Evolutionary conservation across 208 protist species (phyloP), one percentile per base, ranked within the genome.

Genomic region (Leishmania tropica): DNA sequence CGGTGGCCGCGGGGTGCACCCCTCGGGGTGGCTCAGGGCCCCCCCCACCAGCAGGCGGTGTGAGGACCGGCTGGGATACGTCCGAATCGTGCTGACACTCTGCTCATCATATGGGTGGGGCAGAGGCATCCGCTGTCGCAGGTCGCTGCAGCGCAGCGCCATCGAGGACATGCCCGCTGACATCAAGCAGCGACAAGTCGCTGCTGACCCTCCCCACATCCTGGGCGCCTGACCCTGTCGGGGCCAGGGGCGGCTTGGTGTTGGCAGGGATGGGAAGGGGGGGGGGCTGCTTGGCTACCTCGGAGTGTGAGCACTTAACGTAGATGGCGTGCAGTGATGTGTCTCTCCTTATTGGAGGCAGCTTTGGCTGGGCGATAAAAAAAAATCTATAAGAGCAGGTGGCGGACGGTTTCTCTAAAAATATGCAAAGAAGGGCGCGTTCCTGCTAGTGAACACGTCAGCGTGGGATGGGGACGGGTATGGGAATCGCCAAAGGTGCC

Each of bases 391-490:
- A 21, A n/a, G 42, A 7, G 24, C 3, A 31, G 37, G n/a, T 67
- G 19, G 68, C 40, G 45, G 48, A 21, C 17, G 7, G 24, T 11
- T 15, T 42, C 47, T 47, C 28, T 73, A 19, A n/a, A 24, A 35
- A 3, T 2, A 47, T 31, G n/a, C 24, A 53, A 72, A 72, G 0
- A n/a, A 42, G 0, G 45, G 1, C 11, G 42, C 6, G 19, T 3
- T 7, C 24, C 1, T n/a, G 21, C 8, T 17, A 19, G 7, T 31
- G 40, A 35, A 4, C 24, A 47, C 21, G 19, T 85, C n/a, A 87
- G 35, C 47, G 76, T 3, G 80, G 68, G 15, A 85, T 42, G 1
- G 80, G 85, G 8, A 81, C 75, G 19, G 84, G 84, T 15, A 85
- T 74, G 0, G 85, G 81, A 72, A 85, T 77, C 45, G 75, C 7